Evolutionary conservation across 306 rosid species (phyloP).

Genomic region (Malus fusca): DNA sequence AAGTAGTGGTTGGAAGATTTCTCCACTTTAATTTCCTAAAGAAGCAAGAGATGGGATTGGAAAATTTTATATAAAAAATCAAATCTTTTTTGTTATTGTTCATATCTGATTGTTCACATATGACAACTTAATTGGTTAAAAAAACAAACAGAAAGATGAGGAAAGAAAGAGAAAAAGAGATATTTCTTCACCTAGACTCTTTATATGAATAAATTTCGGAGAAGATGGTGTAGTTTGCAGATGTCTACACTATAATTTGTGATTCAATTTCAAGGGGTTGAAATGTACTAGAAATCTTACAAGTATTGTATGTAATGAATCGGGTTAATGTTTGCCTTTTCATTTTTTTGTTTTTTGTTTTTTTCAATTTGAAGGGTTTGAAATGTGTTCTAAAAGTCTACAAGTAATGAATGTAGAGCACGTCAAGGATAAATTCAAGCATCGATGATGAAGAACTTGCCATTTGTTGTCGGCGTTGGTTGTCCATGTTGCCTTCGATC

Average conservation of each 20-base stretch:
- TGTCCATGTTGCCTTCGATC: background rate
- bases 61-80: background rate
- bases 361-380: background rate
- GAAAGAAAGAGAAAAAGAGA: background rate
- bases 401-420: background rate
- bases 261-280: background rate
- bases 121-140: background rate
- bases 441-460: background rate
- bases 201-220: background rate
- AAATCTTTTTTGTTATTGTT: slow-evolving; percentile 1
- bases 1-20: slow-evolving; percentile 1
- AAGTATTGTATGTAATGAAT: background rate
- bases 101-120: slow-evolving; percentile 1
- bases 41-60: background rate
- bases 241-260: background rate
- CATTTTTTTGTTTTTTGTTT: no score
- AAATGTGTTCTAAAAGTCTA: background rate
- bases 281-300: background rate
- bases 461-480: background rate
- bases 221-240: background rate
- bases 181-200: background rate
- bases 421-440: background rate
- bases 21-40: background rate
- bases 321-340: background rate
- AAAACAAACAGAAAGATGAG: background rate